phyloP scores from a whole-genome alignment of 495 filamentous ascomycete species.

The Talaromyces stipitatus region DNA sequence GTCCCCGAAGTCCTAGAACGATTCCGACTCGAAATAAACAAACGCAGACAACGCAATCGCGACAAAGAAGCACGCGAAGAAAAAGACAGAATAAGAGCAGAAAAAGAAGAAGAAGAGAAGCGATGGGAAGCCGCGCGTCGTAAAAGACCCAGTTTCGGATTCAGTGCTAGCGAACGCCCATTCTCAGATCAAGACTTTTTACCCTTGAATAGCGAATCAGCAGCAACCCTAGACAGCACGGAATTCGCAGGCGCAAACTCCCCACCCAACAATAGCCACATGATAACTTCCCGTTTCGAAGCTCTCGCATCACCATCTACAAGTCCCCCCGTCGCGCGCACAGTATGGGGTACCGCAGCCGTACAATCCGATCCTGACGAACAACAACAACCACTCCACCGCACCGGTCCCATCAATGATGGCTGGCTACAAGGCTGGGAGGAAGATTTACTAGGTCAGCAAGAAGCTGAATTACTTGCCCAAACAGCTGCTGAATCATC shows the following conservation, averaged over 20 bases:
- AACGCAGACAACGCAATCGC: slow-evolving; percentile 65
- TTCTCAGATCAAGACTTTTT: slow-evolving; percentile 56
- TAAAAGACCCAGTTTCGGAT: slow-evolving; percentile 32
- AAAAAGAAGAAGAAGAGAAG: slow-evolving; percentile 69
- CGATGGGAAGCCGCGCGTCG: slow-evolving; percentile 47
- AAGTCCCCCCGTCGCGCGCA: slow-evolving; percentile 65
- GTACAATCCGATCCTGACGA: slow-evolving; percentile 43
- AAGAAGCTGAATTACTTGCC: slow-evolving; percentile 32
- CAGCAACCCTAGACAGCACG: slow-evolving; percentile 28
- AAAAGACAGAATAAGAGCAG: slow-evolving; percentile 79
- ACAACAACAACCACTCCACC: slow-evolving; percentile 22
- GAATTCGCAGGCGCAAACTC: slow-evolving; percentile 32
- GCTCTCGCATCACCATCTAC: slow-evolving; percentile 66
- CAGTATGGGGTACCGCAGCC: slow-evolving; percentile 79
- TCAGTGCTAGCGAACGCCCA: slow-evolving; percentile 24
- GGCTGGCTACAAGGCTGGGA: slow-evolving; percentile 82
- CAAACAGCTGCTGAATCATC: slow-evolving; percentile 23
- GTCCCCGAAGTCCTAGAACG: slow-evolving; percentile 61
- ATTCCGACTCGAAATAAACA: slow-evolving; percentile 71
- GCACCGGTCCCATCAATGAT: slow-evolving; percentile 47
- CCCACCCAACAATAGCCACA: slow-evolving; percentile 44
- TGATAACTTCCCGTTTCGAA: slow-evolving; percentile 43
- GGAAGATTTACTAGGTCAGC: slow-evolving; percentile 50
- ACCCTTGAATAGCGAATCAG: slow-evolving; percentile 40
- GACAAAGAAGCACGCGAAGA: slow-evolving; percentile 90